These are phyloP conservation scores for Alternaria viburni DNA, from an alignment of 2,329 filamentous ascomycete species.

Conservation along the genomic window DNA sequence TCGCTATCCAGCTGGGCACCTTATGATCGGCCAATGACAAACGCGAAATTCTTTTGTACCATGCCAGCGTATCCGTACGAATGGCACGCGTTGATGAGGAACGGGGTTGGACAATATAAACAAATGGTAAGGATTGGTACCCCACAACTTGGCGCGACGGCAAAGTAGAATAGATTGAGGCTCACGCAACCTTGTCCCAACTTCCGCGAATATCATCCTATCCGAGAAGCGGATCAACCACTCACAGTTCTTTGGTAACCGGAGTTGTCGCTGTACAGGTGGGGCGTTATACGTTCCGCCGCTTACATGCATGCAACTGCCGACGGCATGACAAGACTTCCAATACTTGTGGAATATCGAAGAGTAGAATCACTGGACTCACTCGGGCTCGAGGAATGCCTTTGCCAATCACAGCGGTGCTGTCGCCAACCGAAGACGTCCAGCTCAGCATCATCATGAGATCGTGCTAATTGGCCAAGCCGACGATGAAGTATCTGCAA, in stretches of 20 bases:
- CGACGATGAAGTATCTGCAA: neutral
- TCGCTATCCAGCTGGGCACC: neutral
- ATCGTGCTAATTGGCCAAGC: neutral
- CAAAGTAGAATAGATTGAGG: conserved; percentile 19
- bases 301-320: conserved; percentile 7
- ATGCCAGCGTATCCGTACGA: neutral
- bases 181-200: conserved; percentile 17
- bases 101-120: conserved; percentile 11
- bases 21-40: conserved; percentile 1
- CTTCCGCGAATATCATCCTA: conserved; percentile 5
- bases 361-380: neutral
- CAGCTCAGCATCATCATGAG: neutral
- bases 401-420: neutral
- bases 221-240: neutral
- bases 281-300: conserved; percentile 3
- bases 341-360: conserved; percentile 4
- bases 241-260: neutral
- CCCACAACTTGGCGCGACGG: conserved; percentile 22
- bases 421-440: neutral
- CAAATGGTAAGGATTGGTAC: conserved; percentile 7
- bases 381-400: neutral
- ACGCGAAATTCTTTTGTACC: neutral
- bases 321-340: conserved; percentile 12
- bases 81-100: neutral
- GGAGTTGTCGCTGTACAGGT: neutral